phyloP scores from a whole-genome alignment of 1,284 basidiomycete species.

The Apiotrichum brassicae region DNA sequence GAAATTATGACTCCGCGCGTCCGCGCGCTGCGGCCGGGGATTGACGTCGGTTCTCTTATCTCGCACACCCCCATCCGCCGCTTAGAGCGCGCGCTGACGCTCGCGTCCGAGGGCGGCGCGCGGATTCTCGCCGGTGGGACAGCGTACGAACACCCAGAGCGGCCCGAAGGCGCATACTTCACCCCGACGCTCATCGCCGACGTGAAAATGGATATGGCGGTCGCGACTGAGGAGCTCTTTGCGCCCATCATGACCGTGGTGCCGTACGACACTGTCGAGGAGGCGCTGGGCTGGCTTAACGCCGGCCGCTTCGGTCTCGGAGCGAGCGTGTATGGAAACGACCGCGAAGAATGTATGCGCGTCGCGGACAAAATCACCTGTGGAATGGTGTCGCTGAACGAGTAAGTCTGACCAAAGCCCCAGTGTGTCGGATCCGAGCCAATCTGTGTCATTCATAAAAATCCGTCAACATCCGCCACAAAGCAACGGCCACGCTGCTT shows the following conservation, averaged over 20 bases:
- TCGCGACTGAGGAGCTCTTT: constrained; percentile 81
- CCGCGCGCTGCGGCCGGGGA: constrained; percentile 59
- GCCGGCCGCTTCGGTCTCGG: constrained; percentile 84
- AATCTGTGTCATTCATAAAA: too few species aligned
- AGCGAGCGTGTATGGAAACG: constrained; percentile 86
- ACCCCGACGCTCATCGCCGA: constrained; percentile 77
- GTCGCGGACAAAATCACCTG: constrained; percentile 75
- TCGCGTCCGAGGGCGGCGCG: constrained; percentile 64
- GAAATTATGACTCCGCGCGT: constrained; percentile 59
- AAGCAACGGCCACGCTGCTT: too few species aligned
- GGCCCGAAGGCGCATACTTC: constrained; percentile 71
- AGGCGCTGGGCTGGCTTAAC: constrained; percentile 81
- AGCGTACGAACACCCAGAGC: constrained; percentile 59
- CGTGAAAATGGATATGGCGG: constrained; percentile 65
- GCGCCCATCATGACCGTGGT: constrained; percentile 81
- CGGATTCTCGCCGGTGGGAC: constrained; percentile 62
- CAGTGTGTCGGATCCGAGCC: too few species aligned
- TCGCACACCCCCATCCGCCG: constrained; percentile 55
- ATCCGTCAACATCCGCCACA: too few species aligned
- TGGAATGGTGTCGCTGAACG: constrained; percentile 96
- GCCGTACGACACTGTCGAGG: constrained; percentile 69
- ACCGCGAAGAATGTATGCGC: constrained; percentile 63
- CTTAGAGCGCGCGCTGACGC: constrained; percentile 63
- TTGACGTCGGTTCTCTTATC: constrained; percentile 50
- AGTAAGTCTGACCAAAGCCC: constrained; percentile 59